phyloP scores from a whole-genome alignment of 2,329 filamentous ascomycete genomes.

The Fusarium robinianum region DNA sequence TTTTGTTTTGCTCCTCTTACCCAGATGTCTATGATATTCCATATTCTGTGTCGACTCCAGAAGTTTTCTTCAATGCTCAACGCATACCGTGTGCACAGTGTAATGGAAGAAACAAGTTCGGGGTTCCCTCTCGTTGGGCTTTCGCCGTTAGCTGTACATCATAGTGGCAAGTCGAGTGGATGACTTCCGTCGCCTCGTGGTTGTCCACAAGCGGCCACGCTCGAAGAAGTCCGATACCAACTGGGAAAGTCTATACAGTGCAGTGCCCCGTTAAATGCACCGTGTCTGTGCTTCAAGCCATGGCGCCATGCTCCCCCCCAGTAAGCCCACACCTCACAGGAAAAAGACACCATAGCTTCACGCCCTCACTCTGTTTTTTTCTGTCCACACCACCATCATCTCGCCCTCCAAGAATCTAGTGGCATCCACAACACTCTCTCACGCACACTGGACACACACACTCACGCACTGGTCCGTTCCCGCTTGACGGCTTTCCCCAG shows the following conservation, averaged over 20 bases:
- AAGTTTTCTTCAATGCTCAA: too few relatives aligned
- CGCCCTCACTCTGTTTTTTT: too few relatives aligned
- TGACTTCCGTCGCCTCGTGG: neutral
- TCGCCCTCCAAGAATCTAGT: slow-evolving; percentile 4
- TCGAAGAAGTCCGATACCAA: slow-evolving; percentile 1
- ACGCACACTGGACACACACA: slow-evolving; percentile 1
- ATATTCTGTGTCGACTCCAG: slow-evolving; percentile 19
- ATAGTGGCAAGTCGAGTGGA: too few relatives aligned
- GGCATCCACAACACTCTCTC: slow-evolving; percentile 1
- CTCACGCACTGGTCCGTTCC: slow-evolving; percentile 4
- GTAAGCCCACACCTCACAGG: slow-evolving; percentile 7
- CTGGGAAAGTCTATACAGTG: slow-evolving; percentile 12
- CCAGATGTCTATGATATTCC: slow-evolving; percentile 26
- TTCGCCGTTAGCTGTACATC: too few relatives aligned
- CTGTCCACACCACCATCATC: slow-evolving; percentile 13
- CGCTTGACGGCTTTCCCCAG: slow-evolving; percentile 2
- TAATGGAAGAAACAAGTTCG: too few relatives aligned
- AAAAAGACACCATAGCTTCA: slow-evolving; percentile 5
- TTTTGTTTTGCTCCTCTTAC: too few relatives aligned
- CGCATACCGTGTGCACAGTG: too few relatives aligned
- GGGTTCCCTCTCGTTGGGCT: too few relatives aligned
- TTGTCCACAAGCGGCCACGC: slow-evolving; percentile 1
- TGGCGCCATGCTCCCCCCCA: slow-evolving; percentile 13
- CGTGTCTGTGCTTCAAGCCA: slow-evolving; percentile 10
- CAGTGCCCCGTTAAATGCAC: neutral